These are phyloP conservation scores for Camelina neglecta DNA, from an alignment of 345 rosid genomes.

Conservation along the genomic window DNA sequence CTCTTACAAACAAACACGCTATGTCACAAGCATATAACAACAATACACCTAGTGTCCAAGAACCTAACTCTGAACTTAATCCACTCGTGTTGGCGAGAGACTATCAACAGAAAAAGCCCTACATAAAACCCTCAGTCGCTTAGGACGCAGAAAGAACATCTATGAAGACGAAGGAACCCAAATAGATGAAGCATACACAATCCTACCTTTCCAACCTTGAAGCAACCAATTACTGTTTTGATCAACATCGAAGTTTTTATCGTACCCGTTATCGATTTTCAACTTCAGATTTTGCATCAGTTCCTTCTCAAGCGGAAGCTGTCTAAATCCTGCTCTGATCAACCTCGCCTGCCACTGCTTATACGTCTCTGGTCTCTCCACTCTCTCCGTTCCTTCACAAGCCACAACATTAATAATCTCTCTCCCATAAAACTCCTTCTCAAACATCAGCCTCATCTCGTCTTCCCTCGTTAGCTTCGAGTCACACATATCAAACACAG, in stretches of 20 bases:
- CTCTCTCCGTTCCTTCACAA: conserved; percentile 78
- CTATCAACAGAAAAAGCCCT: conserved; percentile 28
- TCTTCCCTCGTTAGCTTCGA: conserved; percentile 50
- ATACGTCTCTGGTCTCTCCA: conserved; percentile 84
- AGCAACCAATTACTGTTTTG: conserved; percentile 69
- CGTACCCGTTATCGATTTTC: conserved; percentile 50
- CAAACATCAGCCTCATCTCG: conserved; percentile 61
- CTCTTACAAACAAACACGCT: conserved; percentile 27
- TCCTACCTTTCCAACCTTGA: conserved; percentile 90
- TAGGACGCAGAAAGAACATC: conserved; percentile 15
- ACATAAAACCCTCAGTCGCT: conserved; percentile 8
- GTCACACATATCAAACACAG: conserved; percentile 70
- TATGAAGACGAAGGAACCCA: conserved; percentile 62
- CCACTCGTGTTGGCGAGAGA: conserved; percentile 22
- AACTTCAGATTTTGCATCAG: conserved; percentile 52
- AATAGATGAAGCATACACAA: conserved; percentile 61
- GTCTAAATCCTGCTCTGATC: conserved; percentile 70
- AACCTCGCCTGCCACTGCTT: conserved; percentile 76
- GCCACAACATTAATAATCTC: conserved; percentile 69
- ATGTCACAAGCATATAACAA: conserved; percentile 31
- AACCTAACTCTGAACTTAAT: conserved; percentile 30
- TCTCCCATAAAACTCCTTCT: conserved; percentile 67
- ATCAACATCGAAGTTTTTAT: conserved; percentile 58
- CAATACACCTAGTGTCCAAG: conserved; percentile 22
- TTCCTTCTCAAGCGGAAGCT: conserved; percentile 53